Percentiles rank a stretch among this genome's conserved stretches.
Conservation (phyloP, 1,284 basidiomycete genomes). For the Ceratobasidium papillatum region DNA sequence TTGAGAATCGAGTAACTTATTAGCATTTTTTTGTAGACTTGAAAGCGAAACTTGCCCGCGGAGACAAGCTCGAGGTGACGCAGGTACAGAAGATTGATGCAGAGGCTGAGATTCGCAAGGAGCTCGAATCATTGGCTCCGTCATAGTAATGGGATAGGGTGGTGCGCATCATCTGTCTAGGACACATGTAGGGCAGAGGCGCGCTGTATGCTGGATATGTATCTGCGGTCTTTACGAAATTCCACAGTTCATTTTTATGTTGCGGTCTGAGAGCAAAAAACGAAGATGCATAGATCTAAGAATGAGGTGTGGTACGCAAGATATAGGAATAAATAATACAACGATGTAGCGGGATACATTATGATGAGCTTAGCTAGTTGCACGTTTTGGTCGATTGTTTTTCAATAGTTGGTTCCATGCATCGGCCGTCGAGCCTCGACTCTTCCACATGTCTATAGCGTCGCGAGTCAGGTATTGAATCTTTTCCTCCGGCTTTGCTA, state of each 20-base stretch:
- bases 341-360: neutral
- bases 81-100: slow-evolving; percentile 95
- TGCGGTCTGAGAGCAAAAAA: neutral
- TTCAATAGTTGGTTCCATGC: slow-evolving; percentile 9
- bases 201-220: neutral
- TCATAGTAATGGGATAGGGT: neutral
- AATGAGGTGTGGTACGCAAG: slow-evolving; percentile 23
- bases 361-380: neutral
- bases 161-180: neutral
- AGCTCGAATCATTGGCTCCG: slow-evolving; percentile 63
- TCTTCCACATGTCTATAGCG: slow-evolving; percentile 7
- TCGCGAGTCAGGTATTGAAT: slow-evolving; percentile 25
- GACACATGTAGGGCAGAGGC: neutral
- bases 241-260: neutral
- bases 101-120: slow-evolving; percentile 82
- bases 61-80: slow-evolving; percentile 90
- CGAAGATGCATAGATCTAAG: slow-evolving; percentile 8
- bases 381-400: neutral
- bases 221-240: slow-evolving; percentile 8
- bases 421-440: neutral
- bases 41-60: slow-evolving; percentile 86
- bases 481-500: neutral
- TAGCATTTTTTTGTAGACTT: slow-evolving; percentile 81
- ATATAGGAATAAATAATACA: neutral
- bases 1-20: too few relatives aligned